phyloP scores from a whole-genome alignment of 768 basidiomycete genomes.

The Mycena epipterygia region DNA sequence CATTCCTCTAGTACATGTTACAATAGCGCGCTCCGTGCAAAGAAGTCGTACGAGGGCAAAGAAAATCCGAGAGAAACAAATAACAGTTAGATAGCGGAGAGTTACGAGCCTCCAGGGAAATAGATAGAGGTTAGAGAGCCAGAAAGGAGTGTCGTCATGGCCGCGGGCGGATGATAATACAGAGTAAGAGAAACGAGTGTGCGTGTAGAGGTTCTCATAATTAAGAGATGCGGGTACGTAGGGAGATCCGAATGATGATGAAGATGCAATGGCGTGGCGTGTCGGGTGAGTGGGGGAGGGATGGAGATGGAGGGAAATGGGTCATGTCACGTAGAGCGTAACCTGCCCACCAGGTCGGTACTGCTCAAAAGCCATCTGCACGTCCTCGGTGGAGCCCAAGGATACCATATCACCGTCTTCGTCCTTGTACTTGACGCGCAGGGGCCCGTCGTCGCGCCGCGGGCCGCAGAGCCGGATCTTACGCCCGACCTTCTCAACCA shows the following conservation, averaged over 20 bases:
- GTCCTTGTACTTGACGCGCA: conserved; percentile 91
- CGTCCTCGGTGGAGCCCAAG: conserved; percentile 91
- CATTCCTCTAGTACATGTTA: conserved; percentile 49
- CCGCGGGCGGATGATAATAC: conserved; percentile 33
- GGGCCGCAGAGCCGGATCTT: conserved; percentile 95
- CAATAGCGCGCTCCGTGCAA: conserved; percentile 49
- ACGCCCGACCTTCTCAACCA: conserved; percentile 91
- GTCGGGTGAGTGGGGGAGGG: conserved; percentile 37
- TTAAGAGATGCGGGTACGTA: conserved; percentile 47
- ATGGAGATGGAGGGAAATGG: conserved; percentile 21
- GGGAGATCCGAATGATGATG: conserved; percentile 35
- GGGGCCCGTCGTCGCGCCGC: conserved; percentile 80
- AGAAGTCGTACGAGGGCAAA: conserved; percentile 37
- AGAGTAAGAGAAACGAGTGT: conserved; percentile 32
- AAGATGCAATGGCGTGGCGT: conserved; percentile 15
- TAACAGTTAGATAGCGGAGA: conserved; percentile 42
- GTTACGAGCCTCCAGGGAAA: conserved; percentile 28
- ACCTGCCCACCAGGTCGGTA: conserved; percentile 86
- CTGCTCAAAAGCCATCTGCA: conserved; percentile 94
- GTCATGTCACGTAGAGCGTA: conserved; percentile 83
- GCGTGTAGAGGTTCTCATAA: conserved; percentile 36
- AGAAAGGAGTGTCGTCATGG: conserved; percentile 30
- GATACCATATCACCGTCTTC: conserved; percentile 94
- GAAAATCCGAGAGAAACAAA: conserved; percentile 48
- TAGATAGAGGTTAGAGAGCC: conserved; percentile 38